Percentiles rank a stretch among this genome's conserved stretches.
Evolutionary conservation across 2,329 filamentous ascomycete species (phyloP).

Genomic region (Botrytis fragariae): DNA sequence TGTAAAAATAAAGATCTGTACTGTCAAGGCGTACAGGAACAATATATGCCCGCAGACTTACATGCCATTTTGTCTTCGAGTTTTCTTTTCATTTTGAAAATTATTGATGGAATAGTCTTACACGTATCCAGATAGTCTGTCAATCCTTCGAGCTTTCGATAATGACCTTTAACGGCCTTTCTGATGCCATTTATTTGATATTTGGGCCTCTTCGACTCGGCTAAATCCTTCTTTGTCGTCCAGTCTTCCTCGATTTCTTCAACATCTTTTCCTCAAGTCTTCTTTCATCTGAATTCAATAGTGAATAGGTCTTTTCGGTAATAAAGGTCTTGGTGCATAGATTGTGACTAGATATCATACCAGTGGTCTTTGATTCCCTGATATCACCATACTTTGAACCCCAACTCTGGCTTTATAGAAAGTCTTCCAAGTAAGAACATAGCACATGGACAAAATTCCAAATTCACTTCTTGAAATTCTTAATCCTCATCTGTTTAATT

Average conservation of each 20-base stretch:
- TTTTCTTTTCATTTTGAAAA: background rate
- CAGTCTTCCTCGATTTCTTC: background rate
- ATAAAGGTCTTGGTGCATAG: rapidly evolving
- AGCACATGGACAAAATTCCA: background rate
- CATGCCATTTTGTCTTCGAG: rapidly evolving
- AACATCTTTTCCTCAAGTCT: rapidly evolving
- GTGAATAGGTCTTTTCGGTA: background rate
- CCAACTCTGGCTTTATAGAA: background rate
- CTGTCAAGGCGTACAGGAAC: background rate
- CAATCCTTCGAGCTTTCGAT: background rate
- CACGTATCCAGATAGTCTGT: rapidly evolving
- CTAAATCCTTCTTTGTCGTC: background rate
- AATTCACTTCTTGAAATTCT: background rate
- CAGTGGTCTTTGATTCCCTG: background rate
- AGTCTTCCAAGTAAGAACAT: background rate
- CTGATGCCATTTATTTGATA: background rate
- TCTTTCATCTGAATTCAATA: background rate
- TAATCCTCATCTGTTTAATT: no score
- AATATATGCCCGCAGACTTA: rapidly evolving
- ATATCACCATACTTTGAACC: rapidly evolving
- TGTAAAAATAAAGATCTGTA: no score
- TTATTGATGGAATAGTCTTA: background rate
- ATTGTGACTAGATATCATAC: background rate
- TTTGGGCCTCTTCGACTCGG: background rate
- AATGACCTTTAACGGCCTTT: no score